phyloP scores from a whole-genome alignment of 2,329 filamentous ascomycete species.

The Penicillium sp. region DNA sequence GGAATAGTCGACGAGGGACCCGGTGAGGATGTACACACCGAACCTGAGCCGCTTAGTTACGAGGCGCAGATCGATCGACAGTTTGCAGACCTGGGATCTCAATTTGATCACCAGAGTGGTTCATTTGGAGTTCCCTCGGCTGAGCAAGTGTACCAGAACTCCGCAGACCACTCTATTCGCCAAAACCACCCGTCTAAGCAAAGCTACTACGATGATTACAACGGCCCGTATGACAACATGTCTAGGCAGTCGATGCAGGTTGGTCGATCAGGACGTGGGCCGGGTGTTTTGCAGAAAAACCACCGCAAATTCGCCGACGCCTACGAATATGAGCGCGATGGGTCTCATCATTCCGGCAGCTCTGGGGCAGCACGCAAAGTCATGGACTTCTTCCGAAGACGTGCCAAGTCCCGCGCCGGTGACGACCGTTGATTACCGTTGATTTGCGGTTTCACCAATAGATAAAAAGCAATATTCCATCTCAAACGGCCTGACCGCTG shows the following conservation, averaged over 20 bases:
- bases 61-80: conserved; percentile 45
- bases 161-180: conserved; percentile 32
- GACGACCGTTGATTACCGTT: conserved; percentile 43
- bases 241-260: conserved; percentile 46
- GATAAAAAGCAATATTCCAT: conserved; percentile 5
- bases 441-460: conserved; percentile 17
- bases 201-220: conserved; percentile 52
- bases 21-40: conserved; percentile 28
- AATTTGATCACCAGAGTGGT: conserved; percentile 32
- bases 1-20: conserved; percentile 31
- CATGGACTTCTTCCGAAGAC: conserved; percentile 95
- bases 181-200: conserved; percentile 37
- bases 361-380: conserved; percentile 86
- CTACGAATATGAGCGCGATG: conserved; percentile 68
- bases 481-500: neutral
- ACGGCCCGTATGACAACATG: conserved; percentile 41
- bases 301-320: conserved; percentile 84
- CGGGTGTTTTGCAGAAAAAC: conserved; percentile 74
- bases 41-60: conserved; percentile 36
- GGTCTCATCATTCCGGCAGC: conserved; percentile 71
- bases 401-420: conserved; percentile 69
- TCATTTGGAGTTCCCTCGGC: conserved; percentile 31
- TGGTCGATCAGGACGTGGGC: conserved; percentile 39
- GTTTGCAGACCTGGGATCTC: conserved; percentile 42
- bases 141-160: conserved; percentile 34